These are phyloP conservation scores for Syzygium oleosum DNA, from an alignment of 345 rosid genomes.

Conservation along the genomic window DNA sequence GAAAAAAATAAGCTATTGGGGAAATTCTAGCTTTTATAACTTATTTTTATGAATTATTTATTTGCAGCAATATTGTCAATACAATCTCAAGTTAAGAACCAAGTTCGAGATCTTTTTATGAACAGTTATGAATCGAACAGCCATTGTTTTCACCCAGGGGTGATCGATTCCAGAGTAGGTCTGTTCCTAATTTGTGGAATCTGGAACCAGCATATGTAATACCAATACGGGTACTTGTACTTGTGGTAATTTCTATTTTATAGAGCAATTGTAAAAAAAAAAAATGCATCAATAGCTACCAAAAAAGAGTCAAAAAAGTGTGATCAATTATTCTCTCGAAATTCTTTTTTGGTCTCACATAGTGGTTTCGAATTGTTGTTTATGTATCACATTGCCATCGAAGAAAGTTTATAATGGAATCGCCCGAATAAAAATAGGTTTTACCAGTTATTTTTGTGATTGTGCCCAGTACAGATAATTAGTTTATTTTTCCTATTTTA, in stretches of 20 bases:
- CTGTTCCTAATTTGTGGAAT: too few species aligned
- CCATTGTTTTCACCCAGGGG: neutral
- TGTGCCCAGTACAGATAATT: neutral
- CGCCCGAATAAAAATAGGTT: neutral
- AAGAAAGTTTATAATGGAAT: neutral
- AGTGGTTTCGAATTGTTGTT: neutral
- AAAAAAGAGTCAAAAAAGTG: neutral
- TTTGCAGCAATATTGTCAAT: neutral
- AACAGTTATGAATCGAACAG: neutral
- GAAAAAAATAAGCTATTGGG: too few species aligned
- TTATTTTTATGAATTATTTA: neutral
- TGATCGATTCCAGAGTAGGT: neutral
- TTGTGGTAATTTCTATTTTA: neutral
- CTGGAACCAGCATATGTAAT: neutral
- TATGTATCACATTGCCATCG: too few species aligned
- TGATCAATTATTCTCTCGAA: neutral
- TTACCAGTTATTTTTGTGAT: neutral
- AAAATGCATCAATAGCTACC: neutral
- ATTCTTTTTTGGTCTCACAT: neutral
- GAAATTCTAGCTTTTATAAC: too few species aligned
- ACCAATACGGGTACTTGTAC: neutral
- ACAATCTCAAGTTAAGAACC: too few species aligned
- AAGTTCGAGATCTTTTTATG: too few species aligned
- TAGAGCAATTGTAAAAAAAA: neutral
- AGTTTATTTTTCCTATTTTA: too few species aligned